Evolutionary conservation across 2,329 filamentous ascomycete genomes (phyloP).

Genomic region (Colletotrichum falcatum): DNA sequence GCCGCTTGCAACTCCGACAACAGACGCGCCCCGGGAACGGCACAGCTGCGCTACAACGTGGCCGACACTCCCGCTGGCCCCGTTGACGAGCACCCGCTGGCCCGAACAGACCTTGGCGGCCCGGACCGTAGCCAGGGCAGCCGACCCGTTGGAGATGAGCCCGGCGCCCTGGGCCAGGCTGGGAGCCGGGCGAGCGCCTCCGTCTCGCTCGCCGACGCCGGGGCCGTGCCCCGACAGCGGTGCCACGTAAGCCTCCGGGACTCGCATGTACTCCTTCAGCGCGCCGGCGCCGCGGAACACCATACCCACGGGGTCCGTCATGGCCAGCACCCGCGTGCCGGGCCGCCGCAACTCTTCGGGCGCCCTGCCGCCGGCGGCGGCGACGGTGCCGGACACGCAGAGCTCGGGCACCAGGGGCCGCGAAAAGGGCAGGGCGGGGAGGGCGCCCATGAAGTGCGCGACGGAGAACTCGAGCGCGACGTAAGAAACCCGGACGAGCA

Average conservation of each 20-base stretch:
- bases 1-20: not conserved
- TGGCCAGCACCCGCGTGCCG: constrained; percentile 31
- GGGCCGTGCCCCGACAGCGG: not conserved
- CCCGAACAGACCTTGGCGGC: not conserved
- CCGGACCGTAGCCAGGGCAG: constrained; percentile 16
- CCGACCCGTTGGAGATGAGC: constrained; percentile 28
- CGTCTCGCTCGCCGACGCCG: not conserved
- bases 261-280: constrained; percentile 30
- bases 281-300: constrained; percentile 28
- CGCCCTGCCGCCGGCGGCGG: not conserved
- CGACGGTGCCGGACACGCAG: not conserved
- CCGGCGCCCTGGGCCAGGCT: constrained; percentile 22
- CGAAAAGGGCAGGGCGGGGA: not conserved
- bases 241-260: constrained; percentile 10
- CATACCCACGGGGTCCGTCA: constrained; percentile 26
- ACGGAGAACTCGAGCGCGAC: constrained; percentile 1
- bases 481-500: not conserved
- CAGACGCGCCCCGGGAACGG: not conserved
- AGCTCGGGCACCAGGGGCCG: not conserved
- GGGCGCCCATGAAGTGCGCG: not conserved
- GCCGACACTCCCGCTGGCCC: not conserved
- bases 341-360: not conserved
- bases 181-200: not conserved
- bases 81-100: not conserved
- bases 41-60: not conserved